Evolutionary conservation across 371 early-diverging fungal species (phyloP), one percentile per base, ranked within the genome.

Genomic region (Blakeslea trispora): DNA sequence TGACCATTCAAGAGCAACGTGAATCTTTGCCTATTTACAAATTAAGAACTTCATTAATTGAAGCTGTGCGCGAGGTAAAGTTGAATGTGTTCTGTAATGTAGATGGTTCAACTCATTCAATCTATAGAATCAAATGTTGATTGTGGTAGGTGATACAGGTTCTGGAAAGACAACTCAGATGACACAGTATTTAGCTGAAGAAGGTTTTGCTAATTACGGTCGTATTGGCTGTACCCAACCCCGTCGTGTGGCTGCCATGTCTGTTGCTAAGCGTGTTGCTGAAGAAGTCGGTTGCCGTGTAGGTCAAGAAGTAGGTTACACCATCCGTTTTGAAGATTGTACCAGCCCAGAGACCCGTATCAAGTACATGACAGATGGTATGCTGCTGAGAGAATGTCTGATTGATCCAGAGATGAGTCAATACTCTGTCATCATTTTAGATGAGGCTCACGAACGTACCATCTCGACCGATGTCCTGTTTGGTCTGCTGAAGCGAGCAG

Each of bases 311-410:
- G 98, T 99, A 19, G 99, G 99, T 10, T 99, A 99, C 63, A 94
- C 97, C 3, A 98, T 99, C 57, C 92, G 99, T 68, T 99, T 99
- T 66, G 98, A 97, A 66, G 97, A 97, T 70, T 96, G 95, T 71
- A 97, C 96, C 13, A 85, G 93, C 50, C 89, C 94, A 4, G 91
- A 91, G 65, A 96, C 96, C 10, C 83, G 82, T 54, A 97, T 99
- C 72, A 98, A 99, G 75, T 98, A 98, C 81, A 92, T 99, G 93
- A 99, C 99, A 7, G 99, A 99, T 59, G 99, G 99, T 81, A 95
- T 99, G 91, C 83, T 99, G 53, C 77, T 99, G 34, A 87, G 98
- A 66, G 99, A 99, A 79, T 88, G 91, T 65, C 81, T 99, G 52
- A 81, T 96, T 40, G 98, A 99, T 63, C 84, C 91, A 0, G 75